Conservation (phyloP, 306 rosid genomes). For the Prunus mira region DNA sequence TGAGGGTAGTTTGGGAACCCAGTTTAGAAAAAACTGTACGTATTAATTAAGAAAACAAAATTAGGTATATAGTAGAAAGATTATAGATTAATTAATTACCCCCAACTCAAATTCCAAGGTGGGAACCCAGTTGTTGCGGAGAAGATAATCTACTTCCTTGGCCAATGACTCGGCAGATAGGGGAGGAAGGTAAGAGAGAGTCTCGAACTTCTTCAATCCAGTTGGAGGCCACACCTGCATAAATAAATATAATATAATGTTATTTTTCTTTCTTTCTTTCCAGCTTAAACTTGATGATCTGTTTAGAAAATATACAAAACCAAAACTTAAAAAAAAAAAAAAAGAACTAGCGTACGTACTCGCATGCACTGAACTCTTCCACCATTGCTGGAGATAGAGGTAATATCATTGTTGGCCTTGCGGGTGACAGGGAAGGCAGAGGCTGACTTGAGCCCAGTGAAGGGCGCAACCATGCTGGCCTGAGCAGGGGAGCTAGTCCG, state of each 20-base stretch:
- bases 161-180: neutral
- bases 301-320: too few relatives aligned
- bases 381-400: slow-evolving; percentile 66
- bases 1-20: too few relatives aligned
- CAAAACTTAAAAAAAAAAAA: neutral
- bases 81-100: slow-evolving; percentile 20
- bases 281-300: neutral
- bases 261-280: neutral
- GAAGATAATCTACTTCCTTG: slow-evolving; percentile 64
- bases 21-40: too few relatives aligned
- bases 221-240: slow-evolving; percentile 79
- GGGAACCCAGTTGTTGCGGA: slow-evolving; percentile 58
- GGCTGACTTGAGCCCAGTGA: slow-evolving; percentile 65
- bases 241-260: too few relatives aligned
- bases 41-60: too few relatives aligned
- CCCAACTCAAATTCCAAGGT: slow-evolving; percentile 67
- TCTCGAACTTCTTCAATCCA: slow-evolving; percentile 70
- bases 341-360: slow-evolving; percentile 25
- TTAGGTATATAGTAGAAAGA: neutral
- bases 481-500: slow-evolving; percentile 47
- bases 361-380: slow-evolving; percentile 67
- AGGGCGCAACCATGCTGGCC: slow-evolving; percentile 57
- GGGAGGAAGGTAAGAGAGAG: slow-evolving; percentile 77
- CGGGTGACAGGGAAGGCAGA: slow-evolving; percentile 53
- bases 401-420: slow-evolving; percentile 60